phyloP scores from a whole-genome alignment of 1,139 yeast species.

The Candida sojae region DNA sequence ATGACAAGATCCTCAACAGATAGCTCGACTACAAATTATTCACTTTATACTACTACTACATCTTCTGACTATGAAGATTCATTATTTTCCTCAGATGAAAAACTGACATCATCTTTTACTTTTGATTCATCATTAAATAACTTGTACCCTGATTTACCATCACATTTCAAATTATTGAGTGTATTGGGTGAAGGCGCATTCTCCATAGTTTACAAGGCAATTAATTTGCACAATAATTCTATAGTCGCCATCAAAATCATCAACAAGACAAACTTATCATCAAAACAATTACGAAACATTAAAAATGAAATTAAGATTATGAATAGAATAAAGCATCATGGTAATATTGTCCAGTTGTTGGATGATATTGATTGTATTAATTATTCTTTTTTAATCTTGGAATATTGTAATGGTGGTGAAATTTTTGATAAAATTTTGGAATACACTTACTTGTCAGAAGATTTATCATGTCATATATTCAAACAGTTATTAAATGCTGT shows the following conservation, averaged over 20 bases:
- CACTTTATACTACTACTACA: not conserved
- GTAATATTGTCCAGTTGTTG: slow-evolving; percentile 69
- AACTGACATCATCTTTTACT: slow-evolving; percentile 10
- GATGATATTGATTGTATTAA: slow-evolving; percentile 59
- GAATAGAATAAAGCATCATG: slow-evolving; percentile 65
- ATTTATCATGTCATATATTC: slow-evolving; percentile 80
- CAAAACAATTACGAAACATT: slow-evolving; percentile 58
- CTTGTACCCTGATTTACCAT: slow-evolving; percentile 26
- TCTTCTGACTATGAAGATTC: slow-evolving; percentile 1
- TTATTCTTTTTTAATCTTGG: slow-evolving; percentile 79
- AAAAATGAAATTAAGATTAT: slow-evolving; percentile 83
- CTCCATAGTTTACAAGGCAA: slow-evolving; percentile 79
- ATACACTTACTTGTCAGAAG: slow-evolving; percentile 87
- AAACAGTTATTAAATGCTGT: slow-evolving; percentile 83
- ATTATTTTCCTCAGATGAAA: not conserved
- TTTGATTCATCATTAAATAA: slow-evolving; percentile 15
- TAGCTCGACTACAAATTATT: slow-evolving; percentile 1
- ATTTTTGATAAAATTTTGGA: slow-evolving; percentile 91
- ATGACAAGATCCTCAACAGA: slow-evolving; percentile 2
- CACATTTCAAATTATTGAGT: slow-evolving; percentile 22
- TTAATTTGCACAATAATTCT: slow-evolving; percentile 30
- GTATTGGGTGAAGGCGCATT: slow-evolving; percentile 86
- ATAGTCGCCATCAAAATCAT: slow-evolving; percentile 84
- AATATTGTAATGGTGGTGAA: slow-evolving; percentile 91
- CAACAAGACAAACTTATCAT: slow-evolving; percentile 57